Conservation (phyloP, 495 filamentous ascomycete species). For the Tetracladium setigerum region DNA sequence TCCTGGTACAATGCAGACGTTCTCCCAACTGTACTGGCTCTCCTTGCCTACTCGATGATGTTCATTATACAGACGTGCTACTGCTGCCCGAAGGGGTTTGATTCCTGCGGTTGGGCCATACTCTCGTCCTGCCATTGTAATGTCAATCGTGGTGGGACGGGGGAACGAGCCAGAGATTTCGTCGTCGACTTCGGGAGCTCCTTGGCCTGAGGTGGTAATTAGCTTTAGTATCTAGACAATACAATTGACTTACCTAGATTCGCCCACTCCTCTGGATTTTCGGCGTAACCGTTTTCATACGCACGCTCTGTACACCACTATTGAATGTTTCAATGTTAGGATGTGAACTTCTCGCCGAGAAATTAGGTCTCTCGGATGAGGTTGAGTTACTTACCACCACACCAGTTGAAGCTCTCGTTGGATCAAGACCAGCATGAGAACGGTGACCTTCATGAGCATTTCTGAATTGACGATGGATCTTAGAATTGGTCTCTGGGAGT, state of each 20-base stretch:
- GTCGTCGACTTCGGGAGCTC: conserved; percentile 90
- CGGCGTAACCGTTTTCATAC: conserved; percentile 69
- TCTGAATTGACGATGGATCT: conserved; percentile 80
- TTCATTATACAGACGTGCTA: conserved; percentile 89
- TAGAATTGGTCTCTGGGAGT: conserved; percentile 58
- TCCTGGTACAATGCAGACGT: conserved; percentile 96
- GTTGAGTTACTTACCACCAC: conserved; percentile 40
- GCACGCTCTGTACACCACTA: conserved; percentile 76
- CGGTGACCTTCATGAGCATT: conserved; percentile 80
- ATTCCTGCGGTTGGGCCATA: conserved; percentile 94
- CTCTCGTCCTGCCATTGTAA: conserved; percentile 69
- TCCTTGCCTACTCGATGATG: conserved; percentile 82
- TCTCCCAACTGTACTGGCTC: conserved; percentile 97
- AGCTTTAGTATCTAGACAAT: too few species aligned
- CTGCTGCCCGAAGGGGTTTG: conserved; percentile 79
- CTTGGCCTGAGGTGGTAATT: conserved; percentile 46
- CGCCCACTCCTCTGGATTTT: conserved; percentile 78
- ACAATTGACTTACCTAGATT: conserved; percentile 50
- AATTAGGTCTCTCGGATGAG: too few species aligned
- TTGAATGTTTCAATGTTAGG: too few species aligned
- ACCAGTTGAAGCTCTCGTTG: conserved; percentile 72
- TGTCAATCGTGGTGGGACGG: conserved; percentile 73
- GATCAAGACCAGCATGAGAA: conserved; percentile 83
- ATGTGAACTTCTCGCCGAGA: too few species aligned
- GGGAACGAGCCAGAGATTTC: conserved; percentile 85